A percentile compares a stretch with the other conserved stretches of the same genome.
Conservation (phyloP, 2,329 filamentous ascomycete genomes). For the Ramularia collo-cygni region DNA sequence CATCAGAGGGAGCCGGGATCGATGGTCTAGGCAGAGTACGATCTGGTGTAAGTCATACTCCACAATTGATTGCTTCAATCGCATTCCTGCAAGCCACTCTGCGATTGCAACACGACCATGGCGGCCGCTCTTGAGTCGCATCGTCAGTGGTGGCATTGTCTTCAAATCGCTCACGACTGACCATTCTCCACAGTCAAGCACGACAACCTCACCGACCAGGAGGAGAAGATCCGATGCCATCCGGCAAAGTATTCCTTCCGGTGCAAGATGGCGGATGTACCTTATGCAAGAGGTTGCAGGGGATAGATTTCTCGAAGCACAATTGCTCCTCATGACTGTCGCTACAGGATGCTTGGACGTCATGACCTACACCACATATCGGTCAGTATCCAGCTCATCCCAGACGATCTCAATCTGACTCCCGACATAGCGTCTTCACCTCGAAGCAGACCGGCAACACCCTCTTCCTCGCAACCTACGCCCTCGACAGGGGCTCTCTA, state of each 20-base stretch:
- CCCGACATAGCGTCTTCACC: constrained; percentile 16
- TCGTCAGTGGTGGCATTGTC: background rate
- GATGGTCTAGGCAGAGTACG: constrained; percentile 10
- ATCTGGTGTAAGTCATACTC: background rate
- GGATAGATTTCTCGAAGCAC: constrained; percentile 20
- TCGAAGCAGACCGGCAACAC: constrained; percentile 34
- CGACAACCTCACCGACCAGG: background rate
- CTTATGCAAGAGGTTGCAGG: constrained; percentile 23
- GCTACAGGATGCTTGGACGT: constrained; percentile 24
- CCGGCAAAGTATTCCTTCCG: constrained; percentile 8
- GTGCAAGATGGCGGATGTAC: constrained; percentile 17
- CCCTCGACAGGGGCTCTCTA: constrained; percentile 10
- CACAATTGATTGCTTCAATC: too few species aligned
- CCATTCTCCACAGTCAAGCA: background rate
- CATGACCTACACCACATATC: constrained; percentile 25
- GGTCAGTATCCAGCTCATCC: too few species aligned
- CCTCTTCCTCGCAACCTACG: constrained; percentile 19
- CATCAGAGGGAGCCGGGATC: constrained; percentile 5
- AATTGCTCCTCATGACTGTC: constrained; percentile 26
- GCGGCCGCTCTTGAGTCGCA: too few species aligned
- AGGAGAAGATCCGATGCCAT: background rate
- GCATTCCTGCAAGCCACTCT: too few species aligned
- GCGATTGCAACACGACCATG: too few species aligned
- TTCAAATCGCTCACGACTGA: background rate
- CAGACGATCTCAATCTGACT: too few species aligned